phyloP scores from a whole-genome alignment of 306 rosid species.

The cucumber (Cucumis sativus) region Cucumber_9930_V3 NC_026657.2:11451001-11451500 shows the following conservation, averaged over 20 bases:
- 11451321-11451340: not conserved
- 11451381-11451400: not conserved
- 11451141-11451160: not conserved
- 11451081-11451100: not conserved
- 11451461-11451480: conserved; percentile 75
- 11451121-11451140: not conserved
- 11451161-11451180: not conserved
- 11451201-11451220: not conserved
- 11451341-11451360: not conserved
- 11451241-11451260: not conserved
- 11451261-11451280: not conserved
- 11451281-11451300: not conserved
- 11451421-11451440: conserved; percentile 18
- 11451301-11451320: not conserved
- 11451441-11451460: conserved; percentile 76
- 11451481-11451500: conserved; percentile 40
- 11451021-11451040: too few relatives aligned
- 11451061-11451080: not conserved
- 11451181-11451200: not conserved
- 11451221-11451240: not conserved
- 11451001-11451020: too few relatives aligned
- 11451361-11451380: not conserved
- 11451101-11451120: not conserved
- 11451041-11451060: too few relatives aligned
- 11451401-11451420: not conserved